Evolutionary conservation across 2,329 filamentous ascomycete species (phyloP).

Genomic region (Trichoderma atrobrunneum): DNA sequence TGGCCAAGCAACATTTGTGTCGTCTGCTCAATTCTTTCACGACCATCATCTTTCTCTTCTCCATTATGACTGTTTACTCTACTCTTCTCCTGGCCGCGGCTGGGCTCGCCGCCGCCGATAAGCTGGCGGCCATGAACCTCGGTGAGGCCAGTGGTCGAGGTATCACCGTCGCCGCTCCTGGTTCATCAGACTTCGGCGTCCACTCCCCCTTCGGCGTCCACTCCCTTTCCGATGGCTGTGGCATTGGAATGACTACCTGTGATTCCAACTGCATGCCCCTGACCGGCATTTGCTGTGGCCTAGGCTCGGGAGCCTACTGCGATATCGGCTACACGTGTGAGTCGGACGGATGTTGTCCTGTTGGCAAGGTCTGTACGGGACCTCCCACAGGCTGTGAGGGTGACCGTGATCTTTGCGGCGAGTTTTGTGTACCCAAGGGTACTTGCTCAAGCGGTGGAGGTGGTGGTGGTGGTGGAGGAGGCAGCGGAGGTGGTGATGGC

Average conservation of each 20-base stretch:
- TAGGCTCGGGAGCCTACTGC: slow-evolving; percentile 19
- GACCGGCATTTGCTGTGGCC: slow-evolving; percentile 29
- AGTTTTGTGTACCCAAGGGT: slow-evolving; percentile 16
- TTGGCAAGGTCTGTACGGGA: slow-evolving; percentile 28
- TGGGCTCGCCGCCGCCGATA: slow-evolving; percentile 26
- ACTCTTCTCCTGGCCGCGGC: slow-evolving; percentile 28
- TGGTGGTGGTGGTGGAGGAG: slow-evolving; percentile 20
- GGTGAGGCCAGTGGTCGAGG: slow-evolving; percentile 16
- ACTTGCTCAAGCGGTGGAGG: slow-evolving; percentile 18
- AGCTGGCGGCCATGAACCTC: slow-evolving; percentile 5
- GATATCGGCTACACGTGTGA: slow-evolving; percentile 18
- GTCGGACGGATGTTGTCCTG: slow-evolving; percentile 31
- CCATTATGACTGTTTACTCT: slow-evolving; percentile 27
- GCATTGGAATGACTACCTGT: slow-evolving; percentile 26
- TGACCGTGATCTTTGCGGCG: slow-evolving; percentile 24
- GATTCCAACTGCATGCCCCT: slow-evolving; percentile 33
- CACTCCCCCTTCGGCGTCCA: slow-evolving; percentile 18
- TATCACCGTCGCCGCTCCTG: slow-evolving; percentile 7
- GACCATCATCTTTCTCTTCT: slow-evolving; percentile 6
- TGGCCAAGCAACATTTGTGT: neutral
- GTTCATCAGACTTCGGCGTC: slow-evolving; percentile 22
- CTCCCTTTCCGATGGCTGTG: slow-evolving; percentile 24
- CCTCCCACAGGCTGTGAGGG: slow-evolving; percentile 13
- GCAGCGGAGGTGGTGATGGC: neutral
- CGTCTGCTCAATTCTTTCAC: neutral